Evolutionary conservation across 108 stramenopile genomes (phyloP).

Genomic region (Nitzschia sp.): DNA sequence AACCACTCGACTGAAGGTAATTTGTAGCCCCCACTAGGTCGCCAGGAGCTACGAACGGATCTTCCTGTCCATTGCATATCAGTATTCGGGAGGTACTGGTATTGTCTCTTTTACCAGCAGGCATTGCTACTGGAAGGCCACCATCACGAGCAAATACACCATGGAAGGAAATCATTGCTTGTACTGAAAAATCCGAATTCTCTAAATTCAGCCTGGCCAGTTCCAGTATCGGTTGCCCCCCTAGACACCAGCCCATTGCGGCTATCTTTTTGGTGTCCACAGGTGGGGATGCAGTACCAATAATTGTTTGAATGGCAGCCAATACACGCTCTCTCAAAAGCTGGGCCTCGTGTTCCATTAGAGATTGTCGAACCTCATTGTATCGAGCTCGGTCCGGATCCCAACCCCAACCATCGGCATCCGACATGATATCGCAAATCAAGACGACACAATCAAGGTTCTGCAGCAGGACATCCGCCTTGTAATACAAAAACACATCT

Average conservation of each 20-base stretch:
- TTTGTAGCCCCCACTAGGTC: conserved; percentile 44
- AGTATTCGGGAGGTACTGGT: conserved; percentile 16
- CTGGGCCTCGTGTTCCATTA: conserved; percentile 37
- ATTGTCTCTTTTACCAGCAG: neutral
- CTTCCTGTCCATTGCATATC: conserved; percentile 60
- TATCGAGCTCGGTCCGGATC: conserved; percentile 50
- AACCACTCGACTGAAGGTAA: conserved; percentile 26
- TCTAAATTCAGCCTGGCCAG: conserved; percentile 19
- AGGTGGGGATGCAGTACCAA: neutral
- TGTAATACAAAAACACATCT: conserved; percentile 70
- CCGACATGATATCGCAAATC: conserved; percentile 63
- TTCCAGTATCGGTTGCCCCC: conserved; percentile 67
- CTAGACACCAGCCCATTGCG: conserved; percentile 73
- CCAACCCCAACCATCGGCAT: conserved; percentile 71
- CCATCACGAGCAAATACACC: conserved; percentile 69
- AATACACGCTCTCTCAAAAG: conserved; percentile 35
- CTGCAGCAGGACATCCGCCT: conserved; percentile 47
- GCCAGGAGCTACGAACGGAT: conserved; percentile 61
- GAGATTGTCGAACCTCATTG: conserved; percentile 30
- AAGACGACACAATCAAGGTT: conserved; percentile 54
- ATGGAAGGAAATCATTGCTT: conserved; percentile 62
- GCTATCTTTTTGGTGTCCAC: conserved; percentile 49
- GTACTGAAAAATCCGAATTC: conserved; percentile 13
- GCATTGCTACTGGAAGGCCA: neutral
- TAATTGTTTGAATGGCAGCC: conserved; percentile 27